phyloP scores from a whole-genome alignment of 768 basidiomycete genomes.

The Trametes sanguinea region DNA sequence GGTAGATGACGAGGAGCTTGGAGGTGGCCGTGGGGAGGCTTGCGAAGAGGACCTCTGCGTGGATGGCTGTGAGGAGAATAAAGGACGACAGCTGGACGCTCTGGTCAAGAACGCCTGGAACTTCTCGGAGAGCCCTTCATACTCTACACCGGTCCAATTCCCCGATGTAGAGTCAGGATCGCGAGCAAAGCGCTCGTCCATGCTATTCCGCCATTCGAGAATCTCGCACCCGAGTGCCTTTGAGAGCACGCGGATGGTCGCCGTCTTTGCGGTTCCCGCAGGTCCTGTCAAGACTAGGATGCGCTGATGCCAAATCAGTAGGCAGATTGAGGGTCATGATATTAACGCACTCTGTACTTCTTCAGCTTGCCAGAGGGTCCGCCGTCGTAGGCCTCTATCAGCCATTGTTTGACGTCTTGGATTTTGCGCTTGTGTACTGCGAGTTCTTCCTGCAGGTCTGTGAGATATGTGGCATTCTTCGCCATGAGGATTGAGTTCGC shows the following conservation, averaged over 20 bases:
- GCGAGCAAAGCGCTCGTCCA: slow-evolving; percentile 47
- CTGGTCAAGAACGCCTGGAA: slow-evolving; percentile 76
- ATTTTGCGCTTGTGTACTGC: slow-evolving; percentile 82
- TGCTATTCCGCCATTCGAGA: slow-evolving; percentile 80
- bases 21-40: neutral
- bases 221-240: slow-evolving; percentile 77
- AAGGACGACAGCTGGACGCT: slow-evolving; percentile 57
- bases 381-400: slow-evolving; percentile 70
- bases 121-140: slow-evolving; percentile 60
- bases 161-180: neutral
- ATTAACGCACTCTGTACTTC: slow-evolving; percentile 69
- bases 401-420: slow-evolving; percentile 74
- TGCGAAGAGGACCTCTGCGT: slow-evolving; percentile 3
- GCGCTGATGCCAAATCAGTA: slow-evolving; percentile 47
- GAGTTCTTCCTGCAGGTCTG: slow-evolving; percentile 55
- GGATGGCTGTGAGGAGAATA: slow-evolving; percentile 39
- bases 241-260: slow-evolving; percentile 76
- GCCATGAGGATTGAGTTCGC: neutral
- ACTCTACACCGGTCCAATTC: slow-evolving; percentile 30
- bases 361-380: slow-evolving; percentile 61
- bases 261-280: slow-evolving; percentile 89
- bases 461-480: neutral
- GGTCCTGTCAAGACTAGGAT: slow-evolving; percentile 87
- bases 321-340: neutral
- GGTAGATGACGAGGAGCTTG: slow-evolving; percentile 14